Evolutionary conservation across 345 rosid genomes (phyloP).

Genomic region (Camelina neglecta): DNA sequence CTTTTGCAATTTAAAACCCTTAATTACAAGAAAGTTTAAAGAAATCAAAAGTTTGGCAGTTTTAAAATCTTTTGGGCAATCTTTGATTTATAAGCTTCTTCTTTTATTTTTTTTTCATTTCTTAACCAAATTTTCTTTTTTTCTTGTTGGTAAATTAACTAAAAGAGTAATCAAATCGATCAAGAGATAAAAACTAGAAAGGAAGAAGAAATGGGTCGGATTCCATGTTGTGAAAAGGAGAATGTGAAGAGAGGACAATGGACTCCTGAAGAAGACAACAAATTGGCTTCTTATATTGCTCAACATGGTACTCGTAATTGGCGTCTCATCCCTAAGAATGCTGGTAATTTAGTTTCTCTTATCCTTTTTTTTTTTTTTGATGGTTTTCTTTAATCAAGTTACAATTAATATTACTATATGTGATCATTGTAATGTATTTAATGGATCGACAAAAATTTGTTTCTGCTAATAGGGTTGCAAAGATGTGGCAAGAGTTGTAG

Average conservation of each 20-base stretch:
- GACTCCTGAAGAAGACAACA: conserved; percentile 99
- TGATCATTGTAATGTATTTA: neutral
- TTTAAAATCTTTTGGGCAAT: conserved; percentile 38
- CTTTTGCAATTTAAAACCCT: conserved; percentile 40
- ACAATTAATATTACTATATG: neutral
- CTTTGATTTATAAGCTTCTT: conserved; percentile 35
- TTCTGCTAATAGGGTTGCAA: conserved; percentile 66
- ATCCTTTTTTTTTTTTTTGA: neutral
- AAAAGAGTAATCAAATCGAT: conserved; percentile 17
- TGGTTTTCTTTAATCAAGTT: neutral
- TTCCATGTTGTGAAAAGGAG: conserved; percentile 95
- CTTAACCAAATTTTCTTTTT: neutral
- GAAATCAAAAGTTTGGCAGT: conserved; percentile 41
- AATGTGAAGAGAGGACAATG: conserved; percentile 95
- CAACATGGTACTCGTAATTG: conserved; percentile 95
- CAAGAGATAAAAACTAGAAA: conserved; percentile 1
- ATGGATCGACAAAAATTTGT: neutral
- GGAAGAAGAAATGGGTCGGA: conserved; percentile 68
- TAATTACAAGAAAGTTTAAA: conserved; percentile 33
- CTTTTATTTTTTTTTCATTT: conserved; percentile 1
- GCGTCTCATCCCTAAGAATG: conserved; percentile 97
- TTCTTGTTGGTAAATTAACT: conserved; percentile 26
- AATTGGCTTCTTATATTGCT: conserved; percentile 86
- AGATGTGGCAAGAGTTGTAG: conserved; percentile 96
- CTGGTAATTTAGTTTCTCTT: conserved; percentile 50